phyloP scores from a whole-genome alignment of 1,139 yeast genomes.

The Dujonia santamariae region DNA sequence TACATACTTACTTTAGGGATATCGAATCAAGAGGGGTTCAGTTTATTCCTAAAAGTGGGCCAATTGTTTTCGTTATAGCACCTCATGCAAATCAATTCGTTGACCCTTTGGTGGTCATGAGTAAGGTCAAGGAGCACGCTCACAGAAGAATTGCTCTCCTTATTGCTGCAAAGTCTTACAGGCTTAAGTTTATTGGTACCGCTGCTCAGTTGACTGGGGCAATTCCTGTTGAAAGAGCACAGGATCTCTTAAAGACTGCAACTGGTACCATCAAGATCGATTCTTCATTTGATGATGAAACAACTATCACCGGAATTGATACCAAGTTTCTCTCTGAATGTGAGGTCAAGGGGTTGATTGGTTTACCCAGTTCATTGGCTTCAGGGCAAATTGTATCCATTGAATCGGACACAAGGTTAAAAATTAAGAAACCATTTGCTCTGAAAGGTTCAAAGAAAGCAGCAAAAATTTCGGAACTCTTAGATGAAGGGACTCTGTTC shows the following conservation, averaged over 20 bases:
- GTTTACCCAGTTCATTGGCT: slow-evolving; percentile 59
- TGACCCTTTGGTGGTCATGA: slow-evolving; percentile 42
- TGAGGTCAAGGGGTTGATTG: slow-evolving; percentile 53
- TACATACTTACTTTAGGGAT: slow-evolving; percentile 44
- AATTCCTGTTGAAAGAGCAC: slow-evolving; percentile 74
- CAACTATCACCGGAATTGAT: slow-evolving; percentile 41
- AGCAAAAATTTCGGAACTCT: slow-evolving; percentile 29
- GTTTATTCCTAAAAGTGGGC: slow-evolving; percentile 38
- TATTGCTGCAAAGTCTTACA: slow-evolving; percentile 64
- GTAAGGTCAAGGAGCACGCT: slow-evolving; percentile 30
- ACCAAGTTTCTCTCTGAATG: slow-evolving; percentile 49
- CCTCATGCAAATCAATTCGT: slow-evolving; percentile 48
- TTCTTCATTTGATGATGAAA: slow-evolving; percentile 27
- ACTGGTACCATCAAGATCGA: slow-evolving; percentile 45
- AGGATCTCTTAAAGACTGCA: slow-evolving; percentile 52
- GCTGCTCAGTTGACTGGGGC: slow-evolving; percentile 58
- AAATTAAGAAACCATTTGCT: slow-evolving; percentile 46
- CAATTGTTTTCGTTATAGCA: slow-evolving; percentile 43
- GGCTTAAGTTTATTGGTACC: slow-evolving; percentile 50
- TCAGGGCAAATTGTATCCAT: slow-evolving; percentile 53
- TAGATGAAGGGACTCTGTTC: slow-evolving; percentile 48
- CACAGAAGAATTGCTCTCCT: slow-evolving; percentile 50
- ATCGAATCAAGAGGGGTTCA: slow-evolving; percentile 39
- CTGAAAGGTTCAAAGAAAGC: too few species aligned
- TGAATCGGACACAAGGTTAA: slow-evolving; percentile 50